Evolutionary conservation across 257 asterid species (phyloP), one percentile per base, ranked within the genome.

Genomic region (Voacanga thouarsii): DNA sequence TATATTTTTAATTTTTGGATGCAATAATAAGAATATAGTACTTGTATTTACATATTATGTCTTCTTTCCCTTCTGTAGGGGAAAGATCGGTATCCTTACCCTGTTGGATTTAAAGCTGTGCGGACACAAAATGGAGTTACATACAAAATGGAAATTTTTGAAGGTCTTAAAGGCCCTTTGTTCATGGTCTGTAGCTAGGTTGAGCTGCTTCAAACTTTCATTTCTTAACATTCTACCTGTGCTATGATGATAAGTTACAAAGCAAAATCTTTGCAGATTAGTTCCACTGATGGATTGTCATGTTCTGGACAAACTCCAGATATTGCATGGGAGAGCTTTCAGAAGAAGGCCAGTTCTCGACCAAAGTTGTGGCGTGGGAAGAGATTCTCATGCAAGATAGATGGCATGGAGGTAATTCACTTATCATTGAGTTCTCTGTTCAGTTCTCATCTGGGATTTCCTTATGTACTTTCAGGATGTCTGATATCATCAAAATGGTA

Each of bases 61-160:
- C 76, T 79, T 71, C 72, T 59, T 30, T 49, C 74, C 51, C 53
- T 80, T 81, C 82, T 81, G 70, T 88, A 95, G 99, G 99, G 99
- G 18, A 95, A 91, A 85, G 94, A 93, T 78, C 91, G 99, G 66
- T 90, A 92, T 88, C 99, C 99, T 66, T 95, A 91, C 85, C 99
- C 98, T 44, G 82, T 91, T 84, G 99, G 97, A 77, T 95, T 90
- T 85, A 94, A 82, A 78, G 94, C 94, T 64, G 72, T 88, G 68
- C 88, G 97, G 76, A 86, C 85, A 79, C 98, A 88, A 78, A 88
- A 91, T 89, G 96, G 88, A 74, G 80, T 88, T 77, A 84, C 91
- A 59, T 91, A 87, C 83, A 89, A 83, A 24, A 89, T 91, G 98
- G 98, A 91, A 82, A 89, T 95, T 85, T 88, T 78, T 43, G 94